Conservation (phyloP, 208 protist genomes). For the Sergeia podlipaevii region DNA sequence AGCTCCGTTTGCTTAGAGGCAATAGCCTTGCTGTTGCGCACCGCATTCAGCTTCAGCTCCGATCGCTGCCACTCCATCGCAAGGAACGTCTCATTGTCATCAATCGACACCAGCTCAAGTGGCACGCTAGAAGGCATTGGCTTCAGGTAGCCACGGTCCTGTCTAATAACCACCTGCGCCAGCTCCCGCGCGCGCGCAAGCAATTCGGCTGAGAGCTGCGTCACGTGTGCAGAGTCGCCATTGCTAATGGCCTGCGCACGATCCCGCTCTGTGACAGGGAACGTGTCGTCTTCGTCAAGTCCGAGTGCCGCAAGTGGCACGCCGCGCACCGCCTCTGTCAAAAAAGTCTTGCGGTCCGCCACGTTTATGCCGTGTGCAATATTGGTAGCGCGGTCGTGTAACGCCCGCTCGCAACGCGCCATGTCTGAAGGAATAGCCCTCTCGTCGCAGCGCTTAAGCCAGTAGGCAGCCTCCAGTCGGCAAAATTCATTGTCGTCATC, state of each 20-base stretch:
- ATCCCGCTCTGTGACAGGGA: slow-evolving; percentile 48
- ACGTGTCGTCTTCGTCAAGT: slow-evolving; percentile 13
- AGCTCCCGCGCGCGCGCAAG: slow-evolving; percentile 56
- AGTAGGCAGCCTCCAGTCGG: slow-evolving; percentile 30
- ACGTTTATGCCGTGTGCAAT: slow-evolving; percentile 23
- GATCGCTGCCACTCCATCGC: slow-evolving; percentile 39
- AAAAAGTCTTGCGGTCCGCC: slow-evolving; percentile 10
- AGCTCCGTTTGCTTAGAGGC: slow-evolving; percentile 41
- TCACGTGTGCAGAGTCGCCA: slow-evolving; percentile 40
- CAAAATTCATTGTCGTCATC: slow-evolving; percentile 32
- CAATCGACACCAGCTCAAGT: slow-evolving; percentile 27
- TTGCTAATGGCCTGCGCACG: slow-evolving; percentile 34
- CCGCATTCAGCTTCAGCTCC: slow-evolving; percentile 37
- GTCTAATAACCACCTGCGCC: slow-evolving; percentile 46
- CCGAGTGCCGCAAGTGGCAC: slow-evolving; percentile 5
- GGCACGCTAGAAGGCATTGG: slow-evolving; percentile 43
- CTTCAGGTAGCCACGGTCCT: slow-evolving; percentile 71
- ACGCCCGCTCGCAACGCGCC: slow-evolving; percentile 15
- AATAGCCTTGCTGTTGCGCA: slow-evolving; percentile 53
- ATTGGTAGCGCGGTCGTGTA: slow-evolving; percentile 22
- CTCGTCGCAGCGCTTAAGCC: slow-evolving; percentile 20
- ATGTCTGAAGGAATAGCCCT: slow-evolving; percentile 17
- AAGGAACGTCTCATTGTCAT: slow-evolving; percentile 41
- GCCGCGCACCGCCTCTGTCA: slow-evolving; percentile 10
- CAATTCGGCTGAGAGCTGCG: slow-evolving; percentile 49